Percentiles rank a stretch among this genome's conserved stretches.
phyloP scores from a whole-genome alignment of 192 early-diverging fungal genomes.

The Lobosporangium transversale region DNA sequence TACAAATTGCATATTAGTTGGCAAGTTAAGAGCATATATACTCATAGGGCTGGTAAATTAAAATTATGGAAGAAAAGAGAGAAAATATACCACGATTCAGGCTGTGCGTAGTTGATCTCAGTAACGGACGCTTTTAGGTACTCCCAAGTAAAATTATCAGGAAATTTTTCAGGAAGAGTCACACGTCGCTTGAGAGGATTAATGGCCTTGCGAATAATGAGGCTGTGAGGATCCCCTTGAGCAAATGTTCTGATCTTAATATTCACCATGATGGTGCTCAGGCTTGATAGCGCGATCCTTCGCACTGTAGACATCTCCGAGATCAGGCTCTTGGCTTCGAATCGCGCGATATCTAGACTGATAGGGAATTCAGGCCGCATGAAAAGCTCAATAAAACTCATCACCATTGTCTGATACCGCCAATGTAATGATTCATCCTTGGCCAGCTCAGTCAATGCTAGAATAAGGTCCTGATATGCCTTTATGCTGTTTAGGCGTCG shows the following conservation, averaged over 20 bases:
- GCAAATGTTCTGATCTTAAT: constrained; percentile 76
- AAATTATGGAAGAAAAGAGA: too few relatives aligned
- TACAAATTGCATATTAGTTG: background rate
- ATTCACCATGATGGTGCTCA: constrained; percentile 70
- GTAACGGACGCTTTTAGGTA: constrained; percentile 44
- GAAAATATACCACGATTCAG: constrained; percentile 38
- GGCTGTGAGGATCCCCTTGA: constrained; percentile 55
- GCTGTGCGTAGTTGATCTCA: constrained; percentile 36
- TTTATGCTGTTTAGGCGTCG: constrained; percentile 48
- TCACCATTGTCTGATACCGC: constrained; percentile 83
- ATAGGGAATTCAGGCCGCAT: constrained; percentile 69
- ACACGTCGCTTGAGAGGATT: constrained; percentile 57
- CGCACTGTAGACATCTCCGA: constrained; percentile 82
- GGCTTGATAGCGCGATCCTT: constrained; percentile 67
- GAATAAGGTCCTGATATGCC: constrained; percentile 51
- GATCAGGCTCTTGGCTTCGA: constrained; percentile 68
- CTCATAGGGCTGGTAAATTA: too few relatives aligned
- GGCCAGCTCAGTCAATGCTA: constrained; percentile 68
- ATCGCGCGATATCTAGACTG: constrained; percentile 62
- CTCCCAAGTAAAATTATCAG: constrained; percentile 46
- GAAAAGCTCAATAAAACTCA: constrained; percentile 81
- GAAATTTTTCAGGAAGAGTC: constrained; percentile 45
- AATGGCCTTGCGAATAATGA: constrained; percentile 52
- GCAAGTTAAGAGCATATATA: too few relatives aligned
- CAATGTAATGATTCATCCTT: constrained; percentile 76